Evolutionary conservation across 2,329 filamentous ascomycete species (phyloP).

Genomic region (Pezizomycotina sp.): DNA sequence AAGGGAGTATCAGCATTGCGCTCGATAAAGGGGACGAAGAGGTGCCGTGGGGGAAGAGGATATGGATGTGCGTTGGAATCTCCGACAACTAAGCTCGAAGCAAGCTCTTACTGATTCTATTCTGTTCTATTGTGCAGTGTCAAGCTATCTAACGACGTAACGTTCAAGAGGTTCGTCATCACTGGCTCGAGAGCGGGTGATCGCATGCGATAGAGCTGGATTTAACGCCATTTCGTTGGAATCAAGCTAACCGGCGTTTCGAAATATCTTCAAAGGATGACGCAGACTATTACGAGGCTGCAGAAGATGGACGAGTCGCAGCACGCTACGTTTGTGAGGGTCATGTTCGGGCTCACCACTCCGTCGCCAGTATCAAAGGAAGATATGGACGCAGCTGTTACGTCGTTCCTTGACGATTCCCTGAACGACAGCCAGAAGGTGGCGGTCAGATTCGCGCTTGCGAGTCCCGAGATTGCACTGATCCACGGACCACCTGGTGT

Average conservation of each 20-base stretch:
- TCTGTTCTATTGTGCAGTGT: too few relatives aligned
- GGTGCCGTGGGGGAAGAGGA: constrained; percentile 4
- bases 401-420: constrained; percentile 45
- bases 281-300: constrained; percentile 43
- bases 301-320: constrained; percentile 41
- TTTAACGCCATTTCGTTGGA: too few relatives aligned
- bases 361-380: constrained; percentile 38
- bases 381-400: too few relatives aligned
- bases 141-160: constrained; percentile 14
- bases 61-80: constrained; percentile 8
- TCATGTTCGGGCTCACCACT: constrained; percentile 44
- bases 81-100: too few relatives aligned
- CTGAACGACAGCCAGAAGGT: constrained; percentile 52
- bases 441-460: constrained; percentile 65
- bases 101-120: too few relatives aligned
- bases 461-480: constrained; percentile 43
- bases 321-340: constrained; percentile 42
- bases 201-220: too few relatives aligned
- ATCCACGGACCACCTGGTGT: constrained; percentile 89
- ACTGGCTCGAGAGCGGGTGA: background rate
- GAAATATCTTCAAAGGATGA: constrained; percentile 38
- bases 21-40: constrained; percentile 44
- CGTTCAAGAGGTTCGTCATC: constrained; percentile 12
- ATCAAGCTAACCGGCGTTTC: background rate
- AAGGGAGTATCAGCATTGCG: constrained; percentile 46